Conservation (phyloP, 1,284 basidiomycete genomes). For the Ustilago hordei region DNA sequence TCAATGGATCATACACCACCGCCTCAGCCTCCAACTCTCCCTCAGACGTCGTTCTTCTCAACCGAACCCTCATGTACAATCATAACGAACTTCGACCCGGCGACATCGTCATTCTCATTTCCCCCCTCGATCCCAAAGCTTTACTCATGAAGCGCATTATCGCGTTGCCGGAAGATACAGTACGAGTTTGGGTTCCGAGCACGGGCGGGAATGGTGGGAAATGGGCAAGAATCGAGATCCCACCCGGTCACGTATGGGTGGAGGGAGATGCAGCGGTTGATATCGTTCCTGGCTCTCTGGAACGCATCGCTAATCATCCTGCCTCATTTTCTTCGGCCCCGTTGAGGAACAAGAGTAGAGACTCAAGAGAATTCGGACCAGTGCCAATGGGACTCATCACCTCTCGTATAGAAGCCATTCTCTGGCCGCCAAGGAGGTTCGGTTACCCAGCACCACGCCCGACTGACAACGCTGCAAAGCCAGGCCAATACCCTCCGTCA, state of each 20-base stretch:
- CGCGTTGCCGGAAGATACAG: constrained; percentile 73
- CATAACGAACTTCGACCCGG: constrained; percentile 70
- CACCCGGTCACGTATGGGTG: constrained; percentile 71
- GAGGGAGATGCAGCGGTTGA: constrained; percentile 73
- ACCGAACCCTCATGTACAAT: constrained; percentile 69
- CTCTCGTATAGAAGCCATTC: constrained; percentile 70
- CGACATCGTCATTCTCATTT: constrained; percentile 73
- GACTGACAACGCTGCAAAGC: not conserved
- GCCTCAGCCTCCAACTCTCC: constrained; percentile 70
- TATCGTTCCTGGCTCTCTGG: constrained; percentile 28
- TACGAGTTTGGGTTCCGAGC: constrained; percentile 65
- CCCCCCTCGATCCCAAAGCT: constrained; percentile 71
- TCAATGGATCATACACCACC: constrained; percentile 31
- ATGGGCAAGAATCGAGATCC: constrained; percentile 56
- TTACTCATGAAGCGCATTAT: constrained; percentile 74
- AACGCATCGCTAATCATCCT: constrained; percentile 28
- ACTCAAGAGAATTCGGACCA: constrained; percentile 73
- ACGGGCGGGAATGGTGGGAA: constrained; percentile 12
- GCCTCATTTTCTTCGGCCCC: not conserved
- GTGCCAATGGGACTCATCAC: constrained; percentile 72
- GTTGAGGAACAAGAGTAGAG: constrained; percentile 54
- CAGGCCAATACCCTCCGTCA: constrained; percentile 26
- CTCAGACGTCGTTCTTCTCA: constrained; percentile 73
- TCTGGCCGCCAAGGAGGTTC: constrained; percentile 70
- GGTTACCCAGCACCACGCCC: constrained; percentile 47